Evolutionary conservation across 2,329 filamentous ascomycete genomes (phyloP).

Genomic region (Fusarium continuum): DNA sequence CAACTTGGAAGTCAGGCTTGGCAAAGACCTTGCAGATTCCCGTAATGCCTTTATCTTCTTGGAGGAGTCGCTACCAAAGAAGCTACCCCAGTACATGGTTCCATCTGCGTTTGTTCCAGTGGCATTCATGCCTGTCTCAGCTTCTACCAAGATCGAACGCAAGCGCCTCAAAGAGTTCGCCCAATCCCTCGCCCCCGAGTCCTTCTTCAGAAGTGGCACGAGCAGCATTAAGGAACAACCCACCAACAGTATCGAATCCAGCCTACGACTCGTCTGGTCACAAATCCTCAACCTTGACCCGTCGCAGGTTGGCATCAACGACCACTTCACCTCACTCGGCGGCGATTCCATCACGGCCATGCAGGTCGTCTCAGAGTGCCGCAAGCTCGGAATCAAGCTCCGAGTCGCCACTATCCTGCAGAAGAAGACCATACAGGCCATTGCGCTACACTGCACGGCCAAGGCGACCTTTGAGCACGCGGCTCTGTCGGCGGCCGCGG

Average conservation of each 20-base stretch:
- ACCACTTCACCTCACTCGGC: background rate
- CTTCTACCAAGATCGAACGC: background rate
- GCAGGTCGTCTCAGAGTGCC: background rate
- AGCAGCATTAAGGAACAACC: background rate
- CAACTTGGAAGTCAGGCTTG: background rate
- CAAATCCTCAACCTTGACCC: background rate
- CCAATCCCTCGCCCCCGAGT: background rate
- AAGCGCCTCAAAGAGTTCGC: background rate
- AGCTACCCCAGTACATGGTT: background rate
- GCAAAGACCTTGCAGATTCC: background rate
- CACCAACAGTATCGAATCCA: background rate
- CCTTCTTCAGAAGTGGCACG: background rate
- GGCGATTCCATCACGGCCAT: background rate
- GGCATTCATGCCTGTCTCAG: background rate
- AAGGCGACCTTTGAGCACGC: background rate
- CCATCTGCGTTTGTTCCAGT: background rate
- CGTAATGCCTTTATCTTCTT: background rate
- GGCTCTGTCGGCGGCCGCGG: background rate
- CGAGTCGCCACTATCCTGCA: background rate
- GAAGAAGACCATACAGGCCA: background rate
- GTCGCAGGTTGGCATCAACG: background rate
- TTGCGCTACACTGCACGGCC: background rate
- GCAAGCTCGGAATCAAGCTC: background rate
- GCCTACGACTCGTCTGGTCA: background rate
- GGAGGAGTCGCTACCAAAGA: background rate